Evolutionary conservation across 23 red algal species (phyloP).

Genomic region (Chondrus crispus): DNA sequence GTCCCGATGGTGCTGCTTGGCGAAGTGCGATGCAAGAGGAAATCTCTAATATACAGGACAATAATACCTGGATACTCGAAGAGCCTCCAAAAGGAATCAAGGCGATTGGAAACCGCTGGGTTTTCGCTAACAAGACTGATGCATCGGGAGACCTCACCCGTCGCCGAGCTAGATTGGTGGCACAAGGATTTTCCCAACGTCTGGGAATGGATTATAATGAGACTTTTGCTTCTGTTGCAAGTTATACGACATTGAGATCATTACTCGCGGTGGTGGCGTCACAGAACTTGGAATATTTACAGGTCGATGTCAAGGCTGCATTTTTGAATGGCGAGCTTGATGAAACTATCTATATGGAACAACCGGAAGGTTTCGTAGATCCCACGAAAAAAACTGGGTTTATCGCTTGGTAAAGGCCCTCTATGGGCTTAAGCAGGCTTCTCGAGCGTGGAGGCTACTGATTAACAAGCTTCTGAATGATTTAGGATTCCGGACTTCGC

Average conservation of each 20-base stretch:
- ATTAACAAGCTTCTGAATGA: neutral
- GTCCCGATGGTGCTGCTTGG: neutral
- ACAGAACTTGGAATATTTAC: neutral
- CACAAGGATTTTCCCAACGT: neutral
- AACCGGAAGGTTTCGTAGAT: slow-evolving; percentile 19
- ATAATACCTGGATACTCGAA: neutral
- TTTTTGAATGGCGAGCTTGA: slow-evolving; percentile 23
- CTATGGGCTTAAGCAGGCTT: neutral
- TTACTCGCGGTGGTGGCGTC: neutral
- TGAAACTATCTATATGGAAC: slow-evolving; percentile 20
- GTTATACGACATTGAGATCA: neutral
- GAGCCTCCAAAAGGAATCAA: neutral
- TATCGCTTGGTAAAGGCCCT: neutral
- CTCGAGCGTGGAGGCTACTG: neutral
- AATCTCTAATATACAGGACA: neutral
- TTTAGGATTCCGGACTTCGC: neutral
- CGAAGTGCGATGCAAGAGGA: neutral
- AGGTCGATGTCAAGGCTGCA: slow-evolving; percentile 31
- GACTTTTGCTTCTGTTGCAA: neutral
- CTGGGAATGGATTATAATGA: slow-evolving; percentile 48
- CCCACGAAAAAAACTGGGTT: neutral
- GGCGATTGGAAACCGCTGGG: neutral
- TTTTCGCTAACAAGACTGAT: neutral
- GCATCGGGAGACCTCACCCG: neutral
- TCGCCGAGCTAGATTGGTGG: neutral